phyloP scores from a whole-genome alignment of 2,329 filamentous ascomycete genomes.

The Scleromitrula shiraiana region DNA sequence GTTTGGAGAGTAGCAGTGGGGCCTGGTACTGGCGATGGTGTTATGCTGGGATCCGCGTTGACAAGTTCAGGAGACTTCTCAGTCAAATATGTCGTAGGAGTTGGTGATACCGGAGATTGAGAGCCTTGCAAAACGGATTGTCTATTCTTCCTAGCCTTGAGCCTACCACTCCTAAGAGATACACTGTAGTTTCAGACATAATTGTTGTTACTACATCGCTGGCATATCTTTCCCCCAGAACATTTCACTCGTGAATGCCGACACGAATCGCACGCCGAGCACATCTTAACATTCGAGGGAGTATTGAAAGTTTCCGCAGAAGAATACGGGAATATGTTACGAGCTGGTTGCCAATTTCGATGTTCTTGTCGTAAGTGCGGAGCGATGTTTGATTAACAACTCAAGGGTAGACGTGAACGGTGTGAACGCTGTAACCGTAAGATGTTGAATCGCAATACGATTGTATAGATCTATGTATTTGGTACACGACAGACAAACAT shows the following conservation, averaged over 20 bases:
- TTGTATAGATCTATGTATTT: too few species aligned
- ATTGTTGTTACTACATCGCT: conserved; percentile 1
- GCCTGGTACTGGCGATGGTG: not conserved
- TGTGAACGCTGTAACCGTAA: too few species aligned
- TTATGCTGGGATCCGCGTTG: not conserved
- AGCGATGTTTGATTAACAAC: too few species aligned
- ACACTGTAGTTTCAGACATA: not conserved
- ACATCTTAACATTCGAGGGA: not conserved
- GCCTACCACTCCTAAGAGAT: not conserved
- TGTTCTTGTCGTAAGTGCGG: not conserved
- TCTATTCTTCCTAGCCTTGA: not conserved
- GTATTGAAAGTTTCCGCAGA: not conserved
- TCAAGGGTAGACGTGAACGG: too few species aligned
- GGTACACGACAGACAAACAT: too few species aligned
- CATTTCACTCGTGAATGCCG: not conserved
- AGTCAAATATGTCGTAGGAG: not conserved
- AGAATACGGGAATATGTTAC: not conserved
- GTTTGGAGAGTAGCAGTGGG: not conserved
- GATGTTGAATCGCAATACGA: too few species aligned
- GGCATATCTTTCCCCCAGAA: not conserved
- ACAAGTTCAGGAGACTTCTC: not conserved
- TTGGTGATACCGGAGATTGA: not conserved
- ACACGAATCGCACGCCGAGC: not conserved
- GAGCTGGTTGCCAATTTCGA: not conserved
- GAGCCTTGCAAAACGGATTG: not conserved